Conservation (phyloP, 345 rosid species). For the Citrus glauca region DNA sequence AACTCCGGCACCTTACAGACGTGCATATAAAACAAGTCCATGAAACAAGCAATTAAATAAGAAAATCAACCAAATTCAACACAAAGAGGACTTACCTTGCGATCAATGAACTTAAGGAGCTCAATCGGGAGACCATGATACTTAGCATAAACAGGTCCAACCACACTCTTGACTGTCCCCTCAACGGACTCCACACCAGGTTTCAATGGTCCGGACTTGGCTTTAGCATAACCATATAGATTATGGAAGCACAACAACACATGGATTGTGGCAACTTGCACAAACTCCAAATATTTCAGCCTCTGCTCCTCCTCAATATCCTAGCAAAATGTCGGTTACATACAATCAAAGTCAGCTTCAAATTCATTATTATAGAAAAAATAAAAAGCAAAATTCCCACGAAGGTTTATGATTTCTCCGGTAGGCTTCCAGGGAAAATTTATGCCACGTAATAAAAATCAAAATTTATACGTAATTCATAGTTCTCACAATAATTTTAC, state of each 20-base stretch:
- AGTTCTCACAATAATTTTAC: not conserved
- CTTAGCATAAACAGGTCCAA: conserved; percentile 68
- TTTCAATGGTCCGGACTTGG: conserved; percentile 74
- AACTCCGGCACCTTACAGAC: not conserved
- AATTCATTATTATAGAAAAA: not conserved
- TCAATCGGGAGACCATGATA: conserved; percentile 63
- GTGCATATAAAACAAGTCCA: not conserved
- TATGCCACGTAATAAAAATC: not conserved
- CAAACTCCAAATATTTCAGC: conserved; percentile 74
- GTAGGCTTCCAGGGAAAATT: not conserved
- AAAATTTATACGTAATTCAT: not conserved
- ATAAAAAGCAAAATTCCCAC: not conserved
- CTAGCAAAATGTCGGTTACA: not conserved
- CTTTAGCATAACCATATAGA: conserved; percentile 71
- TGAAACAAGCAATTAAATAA: not conserved
- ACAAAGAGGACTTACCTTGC: conserved; percentile 43
- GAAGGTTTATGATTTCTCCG: not conserved
- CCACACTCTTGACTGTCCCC: conserved; percentile 72
- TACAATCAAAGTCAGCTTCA: not conserved
- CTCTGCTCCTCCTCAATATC: conserved; percentile 34
- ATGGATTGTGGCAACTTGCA: conserved; percentile 68
- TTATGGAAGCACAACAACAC: conserved; percentile 47
- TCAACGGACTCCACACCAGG: conserved; percentile 81
- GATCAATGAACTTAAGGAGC: conserved; percentile 71
- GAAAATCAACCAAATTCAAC: not conserved